Percentiles rank a stretch among this genome's conserved stretches.
Conservation (phyloP, 2,329 filamentous ascomycete genomes). For the Penicillium sumatraense region DNA sequence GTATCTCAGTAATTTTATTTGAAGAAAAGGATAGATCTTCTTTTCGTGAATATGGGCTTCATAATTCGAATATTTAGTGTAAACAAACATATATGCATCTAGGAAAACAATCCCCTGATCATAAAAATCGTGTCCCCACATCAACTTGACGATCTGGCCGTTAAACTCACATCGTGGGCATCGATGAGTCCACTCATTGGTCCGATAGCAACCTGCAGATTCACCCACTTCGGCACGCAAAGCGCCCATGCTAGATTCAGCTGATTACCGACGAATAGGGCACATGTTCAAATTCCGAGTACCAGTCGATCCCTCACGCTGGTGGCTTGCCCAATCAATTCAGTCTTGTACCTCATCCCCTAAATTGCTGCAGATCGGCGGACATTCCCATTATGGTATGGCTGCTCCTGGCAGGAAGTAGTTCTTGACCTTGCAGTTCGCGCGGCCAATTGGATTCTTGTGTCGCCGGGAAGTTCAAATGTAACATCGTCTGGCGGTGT, state of each 20-base stretch:
- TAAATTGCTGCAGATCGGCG: conserved; percentile 17
- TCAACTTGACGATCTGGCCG: not conserved
- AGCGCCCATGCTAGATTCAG: conserved; percentile 9
- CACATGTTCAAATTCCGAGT: not conserved
- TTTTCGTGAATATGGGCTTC: too few species aligned
- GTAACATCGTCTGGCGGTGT: conserved; percentile 19
- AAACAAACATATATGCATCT: not conserved
- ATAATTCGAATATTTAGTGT: too few species aligned
- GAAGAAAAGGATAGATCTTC: too few species aligned
- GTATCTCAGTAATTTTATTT: too few species aligned
- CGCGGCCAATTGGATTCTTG: conserved; percentile 3
- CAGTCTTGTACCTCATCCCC: not conserved
- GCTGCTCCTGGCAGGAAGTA: not conserved
- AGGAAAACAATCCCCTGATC: not conserved
- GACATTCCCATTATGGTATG: conserved; percentile 19
- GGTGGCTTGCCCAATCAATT: conserved; percentile 10
- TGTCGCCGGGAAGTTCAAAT: conserved; percentile 1
- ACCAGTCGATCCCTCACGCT: conserved; percentile 25
- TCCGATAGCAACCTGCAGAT: conserved; percentile 12
- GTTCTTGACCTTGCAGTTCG: not conserved
- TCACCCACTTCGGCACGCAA: not conserved
- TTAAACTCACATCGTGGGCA: conserved; percentile 20
- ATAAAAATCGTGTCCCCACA: conserved; percentile 1
- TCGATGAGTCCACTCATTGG: conserved; percentile 13
- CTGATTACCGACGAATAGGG: conserved; percentile 9